phyloP scores from a whole-genome alignment of 768 basidiomycete species.

The Chlorophyllum brunneum region DNA sequence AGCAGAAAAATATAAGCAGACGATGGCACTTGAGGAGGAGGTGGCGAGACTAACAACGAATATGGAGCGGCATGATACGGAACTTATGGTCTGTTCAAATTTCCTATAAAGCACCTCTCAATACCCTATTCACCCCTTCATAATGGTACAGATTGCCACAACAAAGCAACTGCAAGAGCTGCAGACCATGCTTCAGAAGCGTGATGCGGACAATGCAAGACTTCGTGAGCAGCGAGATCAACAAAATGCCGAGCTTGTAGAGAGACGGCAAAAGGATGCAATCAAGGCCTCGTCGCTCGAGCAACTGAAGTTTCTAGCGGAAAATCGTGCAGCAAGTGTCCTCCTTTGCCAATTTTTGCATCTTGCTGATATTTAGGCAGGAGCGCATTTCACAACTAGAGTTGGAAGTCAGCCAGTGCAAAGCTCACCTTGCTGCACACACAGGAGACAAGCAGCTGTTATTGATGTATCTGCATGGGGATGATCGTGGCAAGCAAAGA shows the following conservation, averaged over 20 bases:
- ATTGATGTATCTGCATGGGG: slow-evolving; percentile 59
- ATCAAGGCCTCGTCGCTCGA: slow-evolving; percentile 55
- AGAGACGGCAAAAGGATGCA: slow-evolving; percentile 62
- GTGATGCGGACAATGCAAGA: slow-evolving; percentile 62
- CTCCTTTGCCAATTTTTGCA: neutral
- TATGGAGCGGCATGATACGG: slow-evolving; percentile 1
- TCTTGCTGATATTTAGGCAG: slow-evolving; percentile 29
- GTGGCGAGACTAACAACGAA: slow-evolving; percentile 3
- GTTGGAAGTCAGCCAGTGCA: slow-evolving; percentile 71
- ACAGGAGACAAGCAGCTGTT: slow-evolving; percentile 70
- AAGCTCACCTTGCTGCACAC: slow-evolving; percentile 72
- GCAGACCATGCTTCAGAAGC: slow-evolving; percentile 53
- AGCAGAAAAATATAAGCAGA: slow-evolving; percentile 6
- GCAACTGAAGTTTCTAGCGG: slow-evolving; percentile 63
- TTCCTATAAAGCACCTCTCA: neutral
- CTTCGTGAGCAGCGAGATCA: slow-evolving; percentile 74
- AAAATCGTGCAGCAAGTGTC: slow-evolving; percentile 50
- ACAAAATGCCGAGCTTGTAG: slow-evolving; percentile 55
- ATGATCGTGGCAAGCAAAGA: slow-evolving; percentile 44
- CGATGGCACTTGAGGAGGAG: slow-evolving; percentile 4
- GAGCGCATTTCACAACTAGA: slow-evolving; percentile 70
- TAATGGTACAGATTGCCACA: neutral
- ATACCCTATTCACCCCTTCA: neutral
- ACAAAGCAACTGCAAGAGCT: slow-evolving; percentile 48
- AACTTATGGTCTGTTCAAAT: slow-evolving; percentile 29